Evolutionary conservation across 2,329 filamentous ascomycete genomes (phyloP).

Genomic region (Neofusicoccum kwambonambiense): DNA sequence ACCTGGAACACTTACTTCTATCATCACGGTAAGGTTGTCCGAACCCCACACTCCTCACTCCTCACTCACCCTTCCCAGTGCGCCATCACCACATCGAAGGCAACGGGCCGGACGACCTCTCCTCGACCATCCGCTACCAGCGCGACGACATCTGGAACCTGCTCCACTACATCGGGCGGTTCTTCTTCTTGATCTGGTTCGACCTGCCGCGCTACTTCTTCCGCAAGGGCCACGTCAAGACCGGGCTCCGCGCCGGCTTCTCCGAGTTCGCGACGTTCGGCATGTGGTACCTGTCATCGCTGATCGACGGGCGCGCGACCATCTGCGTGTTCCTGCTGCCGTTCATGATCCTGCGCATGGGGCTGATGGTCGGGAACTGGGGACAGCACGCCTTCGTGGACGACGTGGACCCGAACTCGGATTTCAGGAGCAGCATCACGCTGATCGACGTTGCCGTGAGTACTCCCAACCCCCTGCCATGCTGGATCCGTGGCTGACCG

Average conservation of each 20-base stretch:
- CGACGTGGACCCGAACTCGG: constrained; percentile 69
- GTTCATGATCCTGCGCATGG: constrained; percentile 64
- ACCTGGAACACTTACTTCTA: constrained; percentile 86
- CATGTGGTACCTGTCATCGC: constrained; percentile 16
- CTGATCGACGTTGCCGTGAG: constrained; percentile 74
- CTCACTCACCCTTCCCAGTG: background rate
- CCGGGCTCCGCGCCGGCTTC: constrained; percentile 56
- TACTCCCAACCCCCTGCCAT: constrained; percentile 19
- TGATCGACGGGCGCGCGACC: constrained; percentile 44
- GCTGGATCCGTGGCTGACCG: background rate
- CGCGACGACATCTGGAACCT: constrained; percentile 67
- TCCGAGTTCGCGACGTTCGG: constrained; percentile 60
- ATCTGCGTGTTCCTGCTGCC: constrained; percentile 67
- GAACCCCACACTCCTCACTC: background rate
- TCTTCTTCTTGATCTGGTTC: constrained; percentile 71
- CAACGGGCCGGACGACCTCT: constrained; percentile 74
- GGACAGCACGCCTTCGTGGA: constrained; percentile 82
- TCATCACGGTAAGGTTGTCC: constrained; percentile 73
- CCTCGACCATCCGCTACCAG: constrained; percentile 73
- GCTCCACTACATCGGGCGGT: constrained; percentile 69
- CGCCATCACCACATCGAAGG: constrained; percentile 69
- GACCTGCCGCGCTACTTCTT: constrained; percentile 74
- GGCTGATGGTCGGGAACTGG: constrained; percentile 81
- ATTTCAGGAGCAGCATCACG: constrained; percentile 77
- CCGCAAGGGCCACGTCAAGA: constrained; percentile 56